Conservation (phyloP, 2,329 filamentous ascomycete species). For the Fusarium agapanthi region DNA sequence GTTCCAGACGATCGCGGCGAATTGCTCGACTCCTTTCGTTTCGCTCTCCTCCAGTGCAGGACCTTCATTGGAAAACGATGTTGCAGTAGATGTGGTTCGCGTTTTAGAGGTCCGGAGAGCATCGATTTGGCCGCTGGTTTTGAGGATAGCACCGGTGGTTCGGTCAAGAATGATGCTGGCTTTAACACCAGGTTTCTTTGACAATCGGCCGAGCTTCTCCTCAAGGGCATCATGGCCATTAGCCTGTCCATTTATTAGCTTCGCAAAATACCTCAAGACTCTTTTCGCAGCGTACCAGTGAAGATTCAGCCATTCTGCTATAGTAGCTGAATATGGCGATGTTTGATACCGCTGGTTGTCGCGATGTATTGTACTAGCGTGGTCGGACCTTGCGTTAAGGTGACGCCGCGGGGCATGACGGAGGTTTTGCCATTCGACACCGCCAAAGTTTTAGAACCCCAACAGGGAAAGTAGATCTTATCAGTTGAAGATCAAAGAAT, state of each 20-base stretch:
- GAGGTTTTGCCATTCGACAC: slow-evolving; percentile 54
- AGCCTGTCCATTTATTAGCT: slow-evolving; percentile 41
- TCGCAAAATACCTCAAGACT: not conserved
- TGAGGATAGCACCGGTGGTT: slow-evolving; percentile 75
- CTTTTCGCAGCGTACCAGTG: slow-evolving; percentile 28
- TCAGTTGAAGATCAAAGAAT: slow-evolving; percentile 19
- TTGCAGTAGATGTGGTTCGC: slow-evolving; percentile 48
- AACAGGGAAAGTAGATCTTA: slow-evolving; percentile 32
- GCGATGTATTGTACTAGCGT: slow-evolving; percentile 12
- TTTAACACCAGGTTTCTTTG: slow-evolving; percentile 81
- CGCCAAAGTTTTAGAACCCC: slow-evolving; percentile 54
- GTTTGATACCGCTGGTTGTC: slow-evolving; percentile 9
- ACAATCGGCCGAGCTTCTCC: slow-evolving; percentile 73
- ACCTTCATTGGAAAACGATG: slow-evolving; percentile 58
- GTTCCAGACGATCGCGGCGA: slow-evolving; percentile 79
- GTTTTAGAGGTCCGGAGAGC: slow-evolving; percentile 57
- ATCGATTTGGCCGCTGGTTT: slow-evolving; percentile 75
- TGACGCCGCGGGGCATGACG: slow-evolving; percentile 28
- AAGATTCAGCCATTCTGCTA: slow-evolving; percentile 37
- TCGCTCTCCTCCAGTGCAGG: slow-evolving; percentile 55
- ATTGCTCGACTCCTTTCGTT: slow-evolving; percentile 72
- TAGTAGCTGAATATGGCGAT: not conserved
- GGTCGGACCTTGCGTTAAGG: slow-evolving; percentile 10
- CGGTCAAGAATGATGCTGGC: slow-evolving; percentile 80
- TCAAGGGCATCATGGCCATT: slow-evolving; percentile 69